Conservation (phyloP, 1,284 basidiomycete genomes). For the Heterobasidion occidentale region DNA sequence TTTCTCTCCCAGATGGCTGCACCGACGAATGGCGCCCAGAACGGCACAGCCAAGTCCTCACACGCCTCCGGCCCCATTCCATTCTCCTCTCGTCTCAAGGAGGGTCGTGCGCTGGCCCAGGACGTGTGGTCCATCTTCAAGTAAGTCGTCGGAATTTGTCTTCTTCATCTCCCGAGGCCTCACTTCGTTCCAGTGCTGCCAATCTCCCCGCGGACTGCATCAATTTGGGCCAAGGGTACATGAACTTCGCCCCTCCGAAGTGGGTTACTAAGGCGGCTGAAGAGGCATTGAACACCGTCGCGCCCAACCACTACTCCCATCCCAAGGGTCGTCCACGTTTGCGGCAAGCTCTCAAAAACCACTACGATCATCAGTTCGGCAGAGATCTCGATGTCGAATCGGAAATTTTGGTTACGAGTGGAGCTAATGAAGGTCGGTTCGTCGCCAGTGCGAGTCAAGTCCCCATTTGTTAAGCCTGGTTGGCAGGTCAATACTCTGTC, state of each 20-base stretch:
- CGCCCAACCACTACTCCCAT: conserved; percentile 85
- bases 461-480: neutral
- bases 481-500: conserved; percentile 81
- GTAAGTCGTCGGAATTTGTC: conserved; percentile 35
- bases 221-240: conserved; percentile 92
- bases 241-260: conserved; percentile 83
- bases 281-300: conserved; percentile 59
- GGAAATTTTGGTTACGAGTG: conserved; percentile 92
- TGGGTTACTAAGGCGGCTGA: conserved; percentile 80
- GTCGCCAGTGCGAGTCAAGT: neutral
- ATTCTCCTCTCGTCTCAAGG: conserved; percentile 62
- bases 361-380: conserved; percentile 68
- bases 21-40: neutral
- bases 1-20: conserved; percentile 8
- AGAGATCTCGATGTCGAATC: conserved; percentile 76
- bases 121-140: conserved; percentile 95
- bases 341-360: conserved; percentile 75
- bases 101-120: conserved; percentile 68
- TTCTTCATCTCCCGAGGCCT: conserved; percentile 5
- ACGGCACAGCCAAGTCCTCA: neutral
- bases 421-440: conserved; percentile 83
- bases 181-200: conserved; percentile 46
- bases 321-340: conserved; percentile 83
- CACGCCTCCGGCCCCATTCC: conserved; percentile 39
- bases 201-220: conserved; percentile 84